Percentiles rank a stretch among this genome's conserved stretches.
phyloP scores from a whole-genome alignment of 75 land plant species.

The Azolla pinnata region DNA sequence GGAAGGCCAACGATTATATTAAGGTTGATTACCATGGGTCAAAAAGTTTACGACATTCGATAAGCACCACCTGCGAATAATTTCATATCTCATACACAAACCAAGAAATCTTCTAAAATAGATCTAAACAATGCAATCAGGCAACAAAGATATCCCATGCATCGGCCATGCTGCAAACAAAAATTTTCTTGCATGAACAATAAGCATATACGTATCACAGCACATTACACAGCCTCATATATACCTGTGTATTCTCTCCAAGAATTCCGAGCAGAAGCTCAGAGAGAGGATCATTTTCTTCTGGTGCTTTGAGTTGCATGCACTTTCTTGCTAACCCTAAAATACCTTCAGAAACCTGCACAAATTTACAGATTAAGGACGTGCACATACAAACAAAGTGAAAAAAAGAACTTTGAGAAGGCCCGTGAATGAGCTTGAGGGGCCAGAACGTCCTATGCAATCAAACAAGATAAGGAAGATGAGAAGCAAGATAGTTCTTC shows the following conservation, averaged over 20 bases:
- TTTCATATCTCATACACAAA: constrained; percentile 3
- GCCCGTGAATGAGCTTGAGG: not conserved
- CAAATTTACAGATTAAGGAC: no score
- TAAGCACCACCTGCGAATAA: constrained; percentile 22
- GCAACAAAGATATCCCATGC: no score
- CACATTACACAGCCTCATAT: no score
- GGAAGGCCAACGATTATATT: not conserved
- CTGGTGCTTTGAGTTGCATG: constrained; percentile 52
- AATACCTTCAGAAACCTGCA: constrained; percentile 74
- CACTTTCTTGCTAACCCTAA: constrained; percentile 62
- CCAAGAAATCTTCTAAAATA: no score
- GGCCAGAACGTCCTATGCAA: no score
- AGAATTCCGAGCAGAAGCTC: constrained; percentile 68
- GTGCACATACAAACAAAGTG: constrained; percentile 5
- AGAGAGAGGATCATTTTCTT: constrained; percentile 28
- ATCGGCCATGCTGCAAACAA: no score
- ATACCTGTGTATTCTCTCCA: constrained; percentile 81
- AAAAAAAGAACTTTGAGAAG: not conserved
- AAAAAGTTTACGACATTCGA: constrained; percentile 22
- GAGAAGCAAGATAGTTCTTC: no score
- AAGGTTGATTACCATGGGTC: constrained; percentile 27
- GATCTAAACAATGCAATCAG: no score
- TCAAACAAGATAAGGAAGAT: no score
- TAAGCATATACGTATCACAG: no score
- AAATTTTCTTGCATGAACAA: no score